Evolutionary conservation across 345 rosid genomes (phyloP).

Genomic region (Noccaea caerulescens): DNA sequence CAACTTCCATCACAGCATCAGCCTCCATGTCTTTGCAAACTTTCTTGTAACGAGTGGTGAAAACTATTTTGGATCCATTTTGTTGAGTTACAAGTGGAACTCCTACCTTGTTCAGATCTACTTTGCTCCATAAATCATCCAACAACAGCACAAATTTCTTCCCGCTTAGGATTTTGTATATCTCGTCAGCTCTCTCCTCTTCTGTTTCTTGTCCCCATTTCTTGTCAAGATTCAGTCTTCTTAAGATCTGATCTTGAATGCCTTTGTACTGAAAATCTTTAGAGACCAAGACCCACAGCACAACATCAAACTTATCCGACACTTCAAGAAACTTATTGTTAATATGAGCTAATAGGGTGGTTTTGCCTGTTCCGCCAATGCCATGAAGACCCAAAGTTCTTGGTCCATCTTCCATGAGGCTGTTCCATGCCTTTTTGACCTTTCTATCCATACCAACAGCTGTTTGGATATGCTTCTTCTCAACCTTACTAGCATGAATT

Average conservation of each 20-base stretch:
- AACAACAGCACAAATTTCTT: constrained; percentile 11
- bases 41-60: constrained; percentile 33
- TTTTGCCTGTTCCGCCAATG: constrained; percentile 33
- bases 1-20: background rate
- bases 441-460: constrained; percentile 7
- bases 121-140: constrained; percentile 29
- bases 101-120: constrained; percentile 25
- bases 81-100: constrained; percentile 2
- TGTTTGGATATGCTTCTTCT: background rate
- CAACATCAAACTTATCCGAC: background rate
- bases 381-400: constrained; percentile 28
- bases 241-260: constrained; percentile 29
- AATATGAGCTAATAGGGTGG: constrained; percentile 31
- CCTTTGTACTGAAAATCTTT: background rate
- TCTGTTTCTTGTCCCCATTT: constrained; percentile 10
- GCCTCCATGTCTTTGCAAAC: constrained; percentile 17
- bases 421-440: background rate
- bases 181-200: background rate
- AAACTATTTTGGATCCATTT: constrained; percentile 1
- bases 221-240: background rate
- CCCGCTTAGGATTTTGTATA: background rate
- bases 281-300: constrained; percentile 32
- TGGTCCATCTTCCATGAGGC: background rate
- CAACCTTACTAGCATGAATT: background rate
- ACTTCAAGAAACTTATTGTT: background rate